Evolutionary conservation across 2,329 filamentous ascomycete species (phyloP).

Genomic region (Botryotinia globosa): DNA sequence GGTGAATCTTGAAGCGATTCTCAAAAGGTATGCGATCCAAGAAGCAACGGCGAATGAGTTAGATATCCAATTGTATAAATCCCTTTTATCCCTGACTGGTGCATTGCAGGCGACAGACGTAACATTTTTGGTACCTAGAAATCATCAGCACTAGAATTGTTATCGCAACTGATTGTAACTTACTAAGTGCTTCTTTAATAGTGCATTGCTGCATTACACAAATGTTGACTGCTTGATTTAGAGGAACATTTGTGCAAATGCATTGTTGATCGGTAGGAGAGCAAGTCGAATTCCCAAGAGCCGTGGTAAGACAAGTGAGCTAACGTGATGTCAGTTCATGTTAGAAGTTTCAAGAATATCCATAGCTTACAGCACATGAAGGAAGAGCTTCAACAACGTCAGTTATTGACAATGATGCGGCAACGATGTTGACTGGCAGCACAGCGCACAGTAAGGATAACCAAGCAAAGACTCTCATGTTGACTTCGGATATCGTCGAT

Average conservation of each 20-base stretch:
- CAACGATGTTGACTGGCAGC: not conserved
- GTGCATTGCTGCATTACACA: conserved; percentile 11
- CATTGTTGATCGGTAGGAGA: conserved; percentile 15
- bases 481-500: not conserved
- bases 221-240: not conserved
- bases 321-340: not conserved
- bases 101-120: conserved; percentile 8
- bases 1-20: conserved; percentile 1
- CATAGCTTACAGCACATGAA: conserved; percentile 8
- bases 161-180: not conserved
- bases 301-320: conserved; percentile 3
- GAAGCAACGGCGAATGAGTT: conserved; percentile 9
- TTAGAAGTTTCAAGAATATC: not conserved
- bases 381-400: conserved; percentile 3
- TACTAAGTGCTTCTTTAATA: conserved; percentile 12
- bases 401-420: not conserved
- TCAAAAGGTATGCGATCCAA: conserved; percentile 7
- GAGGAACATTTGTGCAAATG: conserved; percentile 13
- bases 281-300: conserved; percentile 3
- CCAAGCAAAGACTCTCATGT: conserved; percentile 4
- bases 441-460: not conserved
- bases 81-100: not conserved
- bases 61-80: conserved; percentile 1
- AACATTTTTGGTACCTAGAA: conserved; percentile 12
- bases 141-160: not conserved